Base-by-base conservation (phyloP, 2,329 filamentous ascomycete species). In the Trichophyton benhamiae region DNA sequence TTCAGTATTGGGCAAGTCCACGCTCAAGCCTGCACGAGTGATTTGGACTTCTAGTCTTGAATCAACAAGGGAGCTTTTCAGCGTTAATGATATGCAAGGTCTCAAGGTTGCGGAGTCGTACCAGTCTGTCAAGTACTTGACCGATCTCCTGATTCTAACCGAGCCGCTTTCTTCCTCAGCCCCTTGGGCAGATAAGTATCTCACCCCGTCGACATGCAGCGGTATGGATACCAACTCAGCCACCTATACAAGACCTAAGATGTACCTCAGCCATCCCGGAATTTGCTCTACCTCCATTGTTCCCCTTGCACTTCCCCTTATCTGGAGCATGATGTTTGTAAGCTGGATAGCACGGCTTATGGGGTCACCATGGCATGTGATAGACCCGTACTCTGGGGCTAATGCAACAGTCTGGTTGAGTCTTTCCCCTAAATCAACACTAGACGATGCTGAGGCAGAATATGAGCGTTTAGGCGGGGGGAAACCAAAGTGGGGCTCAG, bases 21-120 rank as follows among this genome's bases (percentile, higher is more conserved):
- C 74, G 61, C 65, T 74, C 44, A 70, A 78, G 1, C 70, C 72
- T 2, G 88, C 85, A 7, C 84, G 90, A 58, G 81, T 99, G 59
- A 82, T 97, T 65, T 97, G 92, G 91, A 84, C 91, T 8, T 88
- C 87, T 64, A 95, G 88, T 68, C 76, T 96, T 57, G 91, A 96
- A 69, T 85, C 87, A 0, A 77, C 80, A 59, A 71, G 73, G 4
- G 74, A 80, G 15, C 68, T 76, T 1, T 83, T 96, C 65, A 74
- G 83, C 48, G 68, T 82, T 5, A 77, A 83, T 57, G 94, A 99
- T 74, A 79, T 96, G 27, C 91, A 97, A 74, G 87, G 84, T 52
- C 73, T 95, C 58, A 73, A 75, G 15, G 82, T 82, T 1, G 67
- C 71, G 0, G 78, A 77, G 1, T 83, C 91, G 1, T 99, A 99